Evolutionary conservation across 1,284 basidiomycete species (phyloP), one percentile per base, ranked within the genome.

Genomic region (Termitomyces sp.): DNA sequence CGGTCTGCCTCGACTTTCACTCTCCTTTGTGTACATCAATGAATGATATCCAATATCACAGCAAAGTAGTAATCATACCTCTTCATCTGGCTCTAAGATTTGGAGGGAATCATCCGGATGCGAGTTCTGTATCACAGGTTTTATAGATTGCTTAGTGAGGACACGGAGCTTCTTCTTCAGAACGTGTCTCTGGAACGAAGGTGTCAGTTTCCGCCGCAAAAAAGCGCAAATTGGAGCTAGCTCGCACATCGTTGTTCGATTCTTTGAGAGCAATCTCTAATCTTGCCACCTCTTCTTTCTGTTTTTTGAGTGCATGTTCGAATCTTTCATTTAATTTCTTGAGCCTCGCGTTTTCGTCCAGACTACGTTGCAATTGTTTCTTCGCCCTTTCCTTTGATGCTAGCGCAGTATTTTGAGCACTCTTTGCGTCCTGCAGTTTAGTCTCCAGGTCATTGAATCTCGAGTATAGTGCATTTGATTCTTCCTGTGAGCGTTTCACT

Each of bases 141-240:
- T 54, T 34, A 17, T 15, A 17, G 36, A 42, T 34, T 42, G 30
- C 40, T 59, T 63, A 8, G 54, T 40, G 21, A 63, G 54, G 34
- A 46, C 51, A 10, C 38, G 54, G 24, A 63, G 56, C 39, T 63
- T 63, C 17, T 46, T 61, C 38, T 57, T 60, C 28, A 57, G 38
- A 5, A 60, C 21, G 13, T 21, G 52, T 45, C 8, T 58, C 59
- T 61, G 12, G 40, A 21, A 19, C 24, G 31, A 15, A 6, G 5
- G 5, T 40, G 19, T 50, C 51, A 56, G 17, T 21, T 12, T 10
- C 12, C 1, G 12, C n/a, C 30, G 36, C 28, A 15, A 9, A 36
- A 15, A 12, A 26, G 39, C 15, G 5, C 7, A 2, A 24, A 19
- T n/a, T 41, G 17, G 3, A n/a, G 26, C 10, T 30, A n/a, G 26